Evolutionary conservation across 129 eudicot genomes (phyloP), one percentile per base, ranked within the genome.

Genomic region (Mikania micrantha): DNA sequence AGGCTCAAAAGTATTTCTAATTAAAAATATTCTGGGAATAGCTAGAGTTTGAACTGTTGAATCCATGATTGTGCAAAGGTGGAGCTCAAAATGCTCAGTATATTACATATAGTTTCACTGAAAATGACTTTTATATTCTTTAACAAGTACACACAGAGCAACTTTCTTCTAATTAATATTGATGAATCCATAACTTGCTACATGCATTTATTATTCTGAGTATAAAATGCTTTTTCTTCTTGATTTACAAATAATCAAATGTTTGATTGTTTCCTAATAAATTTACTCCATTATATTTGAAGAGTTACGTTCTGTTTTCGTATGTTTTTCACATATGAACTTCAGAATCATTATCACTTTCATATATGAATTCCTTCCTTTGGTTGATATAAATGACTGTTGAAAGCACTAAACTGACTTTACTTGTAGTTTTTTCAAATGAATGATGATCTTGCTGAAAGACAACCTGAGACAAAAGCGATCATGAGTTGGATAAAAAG

Each of bases 401-500:
- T 17, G 62, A 60, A 68, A 72, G 39, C 32, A 44, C 67, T 59
- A 50, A 58, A 62, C 80, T 73, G 75, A 53, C 39, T 28, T 86
- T 75, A 72, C 83, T 58, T 54, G 48, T 44, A 93, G 98, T 93
- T 93, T 83, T 88, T 86, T 76, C 70, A 81, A 59, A 75, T 79
- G 79, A 93, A 93, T 77, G 80, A 88, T 78, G 92, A 86, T 72
- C 7, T 78, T 44, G 70, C 74, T 28, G 49, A 73, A 41, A 78
- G 96, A 52, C 98, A 88, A 81, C 91, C 90, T 15, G 98, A 93
- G 86, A 86, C 98, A 72, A 93, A 92, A 80, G 98, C 96, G 29
- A 86, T 88, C 69, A 84, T 93, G 91, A 77, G 70, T 25, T 93
- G 98, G 98, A 71, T 76, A 72, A 83, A 80, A 72, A 79, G 83